Base-by-base conservation (phyloP, 2,329 filamentous ascomycete genomes). In the Tolypocladium tundrense region DNA sequence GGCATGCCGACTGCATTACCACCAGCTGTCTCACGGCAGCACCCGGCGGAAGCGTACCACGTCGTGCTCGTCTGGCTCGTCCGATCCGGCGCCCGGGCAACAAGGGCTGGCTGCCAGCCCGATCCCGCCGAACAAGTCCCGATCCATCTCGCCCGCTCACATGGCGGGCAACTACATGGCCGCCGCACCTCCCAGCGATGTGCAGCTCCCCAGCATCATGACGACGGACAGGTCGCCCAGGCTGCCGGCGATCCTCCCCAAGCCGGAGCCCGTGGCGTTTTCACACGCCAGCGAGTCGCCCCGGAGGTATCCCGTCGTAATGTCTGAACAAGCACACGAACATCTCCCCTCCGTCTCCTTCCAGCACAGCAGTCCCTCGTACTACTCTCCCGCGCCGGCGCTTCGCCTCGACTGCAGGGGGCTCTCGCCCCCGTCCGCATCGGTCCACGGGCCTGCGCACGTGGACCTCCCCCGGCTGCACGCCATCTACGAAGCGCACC, bases 1-100 rank as follows among this genome's bases (percentile, higher is more conserved):
- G 60, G 90, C 90, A 53, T 95, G 90, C 75, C 89, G 90, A 62
- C 82, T 95, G 61, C 90, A 94, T 73, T 93, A 90, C 70, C 90
- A 95, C 68, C 90, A 94, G 69, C 81, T 94, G 62, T 91, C 87
- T 62, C 89, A 91, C 70, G 88, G 88, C 59, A 90, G 83, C 76
- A 90, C 88, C 75, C 86, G 88, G 66, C 87, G 88, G 70, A 90
- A 90, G 79, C 84, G 88, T 60, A 87, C 85, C 60, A 82, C 83
- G 33, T 92, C 89, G 19, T 79, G 87, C 60, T 87, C 85, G 3
- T 87, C 86, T 2, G 80, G 79, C 42, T 85, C 83, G n/a, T 75
- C 73, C 19, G 76, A 76, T 53, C 75, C 78, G 67, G 81, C 83
- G 19, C 78, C 83, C 9, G 69, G 79, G 62, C 70, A 81, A 66